These are phyloP conservation scores for Teratosphaeria nubilosa DNA, from an alignment of 2,329 filamentous ascomycete genomes.

Conservation along the genomic window DNA sequence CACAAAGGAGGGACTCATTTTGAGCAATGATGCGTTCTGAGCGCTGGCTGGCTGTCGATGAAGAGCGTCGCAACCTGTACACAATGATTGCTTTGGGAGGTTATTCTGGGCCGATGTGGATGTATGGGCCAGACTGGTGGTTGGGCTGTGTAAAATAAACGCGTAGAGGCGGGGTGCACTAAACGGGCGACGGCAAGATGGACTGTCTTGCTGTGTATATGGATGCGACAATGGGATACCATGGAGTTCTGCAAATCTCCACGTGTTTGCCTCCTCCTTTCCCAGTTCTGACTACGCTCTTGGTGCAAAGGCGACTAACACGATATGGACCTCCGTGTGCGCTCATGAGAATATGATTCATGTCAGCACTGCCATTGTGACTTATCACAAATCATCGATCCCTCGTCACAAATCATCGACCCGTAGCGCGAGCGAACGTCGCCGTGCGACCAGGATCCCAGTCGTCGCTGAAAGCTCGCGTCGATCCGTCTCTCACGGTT, in stretches of 20 bases:
- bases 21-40: not conserved
- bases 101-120: not conserved
- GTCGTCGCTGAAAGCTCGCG: constrained; percentile 12
- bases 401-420: not conserved
- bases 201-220: not conserved
- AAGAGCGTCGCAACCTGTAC: not conserved
- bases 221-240: not conserved
- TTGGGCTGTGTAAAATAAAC: not conserved
- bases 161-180: not conserved
- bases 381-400: not conserved
- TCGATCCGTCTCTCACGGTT: constrained; percentile 8
- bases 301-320: not conserved
- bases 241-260: not conserved
- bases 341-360: too few relatives aligned
- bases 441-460: constrained; percentile 11
- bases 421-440: constrained; percentile 1
- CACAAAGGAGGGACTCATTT: not conserved
- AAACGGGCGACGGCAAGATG: not conserved
- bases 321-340: not conserved
- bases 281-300: not conserved
- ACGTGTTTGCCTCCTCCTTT: not conserved
- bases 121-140: not conserved
- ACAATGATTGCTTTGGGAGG: not conserved
- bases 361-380: too few relatives aligned
- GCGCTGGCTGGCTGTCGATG: not conserved